phyloP scores from a whole-genome alignment of 768 basidiomycete genomes.

The Lactarius trivialis region DNA sequence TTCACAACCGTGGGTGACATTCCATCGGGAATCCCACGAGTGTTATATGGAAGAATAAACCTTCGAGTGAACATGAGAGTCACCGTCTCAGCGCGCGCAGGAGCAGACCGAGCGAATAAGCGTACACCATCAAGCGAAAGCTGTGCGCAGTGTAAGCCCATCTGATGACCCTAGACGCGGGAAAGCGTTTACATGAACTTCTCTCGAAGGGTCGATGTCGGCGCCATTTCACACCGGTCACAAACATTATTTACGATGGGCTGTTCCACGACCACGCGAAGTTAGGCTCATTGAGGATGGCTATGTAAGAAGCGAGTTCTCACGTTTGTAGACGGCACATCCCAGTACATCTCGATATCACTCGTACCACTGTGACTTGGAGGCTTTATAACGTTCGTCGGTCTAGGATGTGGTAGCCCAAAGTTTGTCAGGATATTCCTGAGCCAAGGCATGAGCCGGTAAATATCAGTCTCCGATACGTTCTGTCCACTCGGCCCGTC shows the following conservation, averaged over 20 bases:
- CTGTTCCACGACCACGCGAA: background rate
- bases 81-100: background rate
- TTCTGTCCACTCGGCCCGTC: background rate
- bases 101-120: background rate
- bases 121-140: conserved; percentile 10
- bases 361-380: background rate
- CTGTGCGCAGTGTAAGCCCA: conserved; percentile 4
- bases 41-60: background rate
- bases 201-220: background rate
- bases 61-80: background rate
- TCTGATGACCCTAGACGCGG: background rate
- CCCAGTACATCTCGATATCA: conserved; percentile 15
- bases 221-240: background rate
- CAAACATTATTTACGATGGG: background rate
- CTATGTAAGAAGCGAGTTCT: background rate
- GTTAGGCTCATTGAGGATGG: background rate
- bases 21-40: background rate
- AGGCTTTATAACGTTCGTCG: conserved; percentile 5
- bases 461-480: background rate
- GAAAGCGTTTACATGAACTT: conserved; percentile 1
- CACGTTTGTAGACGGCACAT: background rate
- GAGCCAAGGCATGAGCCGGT: conserved; percentile 12
- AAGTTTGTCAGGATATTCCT: background rate
- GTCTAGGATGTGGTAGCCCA: conserved; percentile 10
- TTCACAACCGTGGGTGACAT: background rate